A percentile compares a stretch with the other conserved stretches of the same genome.
These are phyloP conservation scores for Verticillium dahliae DNA, from an alignment of 2,329 filamentous ascomycete species.

Conservation along the genomic window DNA sequence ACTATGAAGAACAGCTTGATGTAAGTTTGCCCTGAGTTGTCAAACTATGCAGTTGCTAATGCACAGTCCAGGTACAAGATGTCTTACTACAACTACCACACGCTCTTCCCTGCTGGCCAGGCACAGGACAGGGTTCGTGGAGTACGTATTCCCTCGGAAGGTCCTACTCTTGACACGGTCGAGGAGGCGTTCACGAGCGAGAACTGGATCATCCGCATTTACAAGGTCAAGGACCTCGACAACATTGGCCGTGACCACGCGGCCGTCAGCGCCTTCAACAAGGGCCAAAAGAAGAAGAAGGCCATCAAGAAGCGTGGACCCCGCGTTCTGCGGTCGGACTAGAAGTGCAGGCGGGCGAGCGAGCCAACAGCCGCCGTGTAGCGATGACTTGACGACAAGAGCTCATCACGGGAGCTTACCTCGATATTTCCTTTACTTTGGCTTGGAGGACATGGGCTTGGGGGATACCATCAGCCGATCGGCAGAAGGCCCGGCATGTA, in stretches of 20 bases:
- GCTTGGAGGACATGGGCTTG: conserved; percentile 9
- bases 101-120: conserved; percentile 86
- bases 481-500: conserved; percentile 4
- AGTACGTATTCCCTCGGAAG: conserved; percentile 70
- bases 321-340: conserved; percentile 66
- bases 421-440: neutral
- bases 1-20: conserved; percentile 99
- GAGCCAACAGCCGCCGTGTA: neutral
- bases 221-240: conserved; percentile 99
- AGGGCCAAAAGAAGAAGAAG: conserved; percentile 81
- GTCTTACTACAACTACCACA: conserved; percentile 97
- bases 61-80: conserved; percentile 82
- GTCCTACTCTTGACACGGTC: conserved; percentile 78
- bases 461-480: neutral
- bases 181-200: conserved; percentile 98
- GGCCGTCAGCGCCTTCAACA: conserved; percentile 61
- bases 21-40: conserved; percentile 46
- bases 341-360: conserved; percentile 19
- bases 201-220: conserved; percentile 99
- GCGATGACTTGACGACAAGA: neutral
- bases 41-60: neutral
- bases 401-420: conserved; percentile 6
- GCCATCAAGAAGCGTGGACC: conserved; percentile 64
- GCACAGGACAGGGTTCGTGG: conserved; percentile 85
- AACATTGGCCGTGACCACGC: conserved; percentile 88